phyloP scores from a whole-genome alignment of 495 filamentous ascomycete genomes.

The Talaromyces nanjingensis region DNA sequence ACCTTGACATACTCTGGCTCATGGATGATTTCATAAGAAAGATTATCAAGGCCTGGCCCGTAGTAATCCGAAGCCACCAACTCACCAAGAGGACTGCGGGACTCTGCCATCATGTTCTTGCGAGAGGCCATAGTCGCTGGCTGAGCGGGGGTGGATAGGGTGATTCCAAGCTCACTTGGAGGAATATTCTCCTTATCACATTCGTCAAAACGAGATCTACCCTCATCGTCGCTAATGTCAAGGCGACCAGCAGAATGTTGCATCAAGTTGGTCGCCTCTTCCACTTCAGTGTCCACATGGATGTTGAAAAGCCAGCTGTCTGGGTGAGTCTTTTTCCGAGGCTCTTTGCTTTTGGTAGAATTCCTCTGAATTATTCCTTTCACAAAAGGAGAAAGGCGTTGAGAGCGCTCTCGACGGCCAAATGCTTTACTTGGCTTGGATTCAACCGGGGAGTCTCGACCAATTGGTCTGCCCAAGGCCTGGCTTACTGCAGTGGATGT shows the following conservation, averaged over 20 bases:
- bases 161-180: constrained; percentile 27
- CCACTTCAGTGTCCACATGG: constrained; percentile 83
- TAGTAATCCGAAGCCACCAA: constrained; percentile 69
- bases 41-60: constrained; percentile 56
- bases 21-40: constrained; percentile 50
- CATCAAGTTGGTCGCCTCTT: constrained; percentile 84
- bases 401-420: constrained; percentile 31
- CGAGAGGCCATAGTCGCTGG: constrained; percentile 17
- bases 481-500: background rate
- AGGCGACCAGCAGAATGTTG: constrained; percentile 81
- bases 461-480: constrained; percentile 28
- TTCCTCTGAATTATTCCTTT: constrained; percentile 26
- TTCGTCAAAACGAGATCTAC: constrained; percentile 35
- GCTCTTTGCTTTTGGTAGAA: constrained; percentile 32
- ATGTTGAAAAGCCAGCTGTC: constrained; percentile 89
- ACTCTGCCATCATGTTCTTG: constrained; percentile 39
- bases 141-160: constrained; percentile 18
- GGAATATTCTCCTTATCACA: constrained; percentile 92
- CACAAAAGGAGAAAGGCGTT: constrained; percentile 34
- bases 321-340: constrained; percentile 34
- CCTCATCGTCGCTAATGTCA: constrained; percentile 64
- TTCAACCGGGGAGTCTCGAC: constrained; percentile 32
- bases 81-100: constrained; percentile 63
- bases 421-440: constrained; percentile 27
- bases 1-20: constrained; percentile 44